Base-by-base conservation (phyloP, 495 filamentous ascomycete species). In the Lepidopterella palustris region DNA sequence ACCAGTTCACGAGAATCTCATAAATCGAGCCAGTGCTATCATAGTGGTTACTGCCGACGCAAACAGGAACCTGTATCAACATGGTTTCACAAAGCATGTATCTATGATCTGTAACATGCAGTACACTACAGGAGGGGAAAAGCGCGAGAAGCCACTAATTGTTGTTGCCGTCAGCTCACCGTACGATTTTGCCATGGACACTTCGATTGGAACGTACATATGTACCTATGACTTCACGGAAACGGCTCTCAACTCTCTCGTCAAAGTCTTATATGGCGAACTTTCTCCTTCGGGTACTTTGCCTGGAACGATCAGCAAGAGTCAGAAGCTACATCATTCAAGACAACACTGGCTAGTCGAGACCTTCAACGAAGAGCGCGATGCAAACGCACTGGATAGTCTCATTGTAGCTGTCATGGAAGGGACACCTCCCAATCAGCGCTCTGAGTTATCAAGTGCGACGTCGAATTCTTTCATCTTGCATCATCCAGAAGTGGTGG, bases 191-290 rank as follows among this genome's bases (percentile, higher is more conserved):
- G 90, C 89, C n/a, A 90, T 88, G 84, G 90, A 96, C 60, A 82
- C 84, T 53, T 80, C 84, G 3, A 88, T 96, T 27, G 87, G 86
- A 8, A 95, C 90, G 3, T 96, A 95, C 68, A 79, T 96, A 49
- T 96, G 90, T 73, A 96, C 90, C 0, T 96, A 92, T 67, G 90
- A 96, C 74, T 95, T 93, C 68, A 96, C 90, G 3, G 90, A 96
- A 64, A 92, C 88, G 0, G 90, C 90, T 23, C 81, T 95, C 76
- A 82, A 84, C 55, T 87, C 90, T 1, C 74, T 96, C 8, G 89
- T 92, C 27, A 85, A 90, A 45, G 85, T 87, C 4, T 70, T 96
- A 1, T 90, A 88, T 67, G 90, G 90, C 13, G 88, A 91, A 47
- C 75, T 90, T 56, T 75, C 79, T 0, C 86, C 90, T 0, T 82